A percentile compares a stretch with the other conserved stretches of the same genome.
These are phyloP conservation scores for Lactarius sanguifluus DNA, from an alignment of 768 basidiomycete species.

Conservation along the genomic window DNA sequence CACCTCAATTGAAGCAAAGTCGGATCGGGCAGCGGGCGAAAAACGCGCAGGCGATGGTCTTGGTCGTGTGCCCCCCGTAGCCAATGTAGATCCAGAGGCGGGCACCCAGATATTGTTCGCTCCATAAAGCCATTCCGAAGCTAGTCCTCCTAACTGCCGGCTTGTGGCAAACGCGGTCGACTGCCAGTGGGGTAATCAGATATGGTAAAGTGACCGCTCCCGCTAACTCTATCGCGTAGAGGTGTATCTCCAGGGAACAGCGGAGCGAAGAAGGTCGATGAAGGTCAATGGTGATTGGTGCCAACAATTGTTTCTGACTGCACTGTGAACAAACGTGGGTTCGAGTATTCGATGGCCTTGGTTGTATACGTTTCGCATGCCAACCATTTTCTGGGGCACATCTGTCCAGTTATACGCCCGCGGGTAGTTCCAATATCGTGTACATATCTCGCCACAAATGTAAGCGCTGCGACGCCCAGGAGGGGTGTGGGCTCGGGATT, in stretches of 20 bases:
- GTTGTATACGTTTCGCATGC: conserved; percentile 2
- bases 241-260: no score
- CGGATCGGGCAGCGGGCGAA: conserved; percentile 25
- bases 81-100: not conserved
- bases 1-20: conserved; percentile 21
- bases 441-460: conserved; percentile 29
- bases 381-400: conserved; percentile 38
- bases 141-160: not conserved
- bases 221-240: no score
- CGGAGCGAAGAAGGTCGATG: no score
- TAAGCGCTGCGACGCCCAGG: not conserved
- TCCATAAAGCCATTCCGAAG: not conserved
- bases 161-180: not conserved
- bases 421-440: conserved; percentile 39
- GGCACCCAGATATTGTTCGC: not conserved
- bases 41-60: conserved; percentile 32
- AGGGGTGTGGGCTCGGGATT: no score
- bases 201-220: not conserved
- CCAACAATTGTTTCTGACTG: not conserved
- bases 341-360: conserved; percentile 8
- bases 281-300: not conserved
- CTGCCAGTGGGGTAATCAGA: not conserved
- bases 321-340: not conserved
- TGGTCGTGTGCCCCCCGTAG: not conserved
- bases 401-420: conserved; percentile 42